phyloP scores from a whole-genome alignment of 805 yeast genomes.

The Helenozyma baotianmanensis region DNA sequence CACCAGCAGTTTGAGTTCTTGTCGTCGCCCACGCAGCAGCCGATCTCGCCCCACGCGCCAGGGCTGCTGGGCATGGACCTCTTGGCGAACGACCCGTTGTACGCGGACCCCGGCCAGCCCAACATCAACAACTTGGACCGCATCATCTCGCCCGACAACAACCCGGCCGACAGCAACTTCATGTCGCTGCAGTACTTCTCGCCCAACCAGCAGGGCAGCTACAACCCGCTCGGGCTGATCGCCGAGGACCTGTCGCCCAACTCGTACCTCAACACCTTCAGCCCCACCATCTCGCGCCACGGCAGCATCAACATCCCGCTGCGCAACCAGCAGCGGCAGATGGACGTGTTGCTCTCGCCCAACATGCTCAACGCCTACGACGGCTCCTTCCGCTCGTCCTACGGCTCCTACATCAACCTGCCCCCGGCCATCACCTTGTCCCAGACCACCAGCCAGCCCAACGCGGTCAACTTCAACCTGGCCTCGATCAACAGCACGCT shows the following conservation, averaged over 20 bases:
- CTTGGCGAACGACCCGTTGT: conserved; percentile 2
- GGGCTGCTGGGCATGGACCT: conserved; percentile 3
- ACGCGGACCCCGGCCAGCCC: conserved; percentile 6
- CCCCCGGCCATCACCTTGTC: conserved; percentile 27
- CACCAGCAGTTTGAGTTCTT: conserved; percentile 15
- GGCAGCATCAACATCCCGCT: conserved; percentile 29
- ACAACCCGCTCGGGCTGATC: conserved; percentile 27
- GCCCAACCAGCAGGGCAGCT: conserved; percentile 28
- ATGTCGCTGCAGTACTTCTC: conserved; percentile 38
- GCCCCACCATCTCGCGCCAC: conserved; percentile 28
- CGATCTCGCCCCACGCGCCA: conserved; percentile 3
- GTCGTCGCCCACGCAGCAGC: conserved; percentile 14
- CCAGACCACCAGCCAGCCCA: conserved; percentile 22
- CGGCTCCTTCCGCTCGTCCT: conserved; percentile 32
- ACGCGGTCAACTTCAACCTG: conserved; percentile 6
- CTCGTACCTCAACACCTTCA: conserved; percentile 19
- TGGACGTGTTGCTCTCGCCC: conserved; percentile 34
- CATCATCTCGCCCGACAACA: conserved; percentile 30
- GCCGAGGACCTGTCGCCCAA: conserved; percentile 23
- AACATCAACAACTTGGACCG: conserved; percentile 28
- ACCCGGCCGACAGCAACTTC: conserved; percentile 17
- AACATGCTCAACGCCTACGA: conserved; percentile 24
- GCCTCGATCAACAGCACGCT: conserved; percentile 12
- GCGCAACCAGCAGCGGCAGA: conserved; percentile 11
- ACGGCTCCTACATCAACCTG: conserved; percentile 30